These are phyloP conservation scores for Cutaneotrichosporon mucoides DNA, from an alignment of 1,284 basidiomycete genomes.

Conservation along the genomic window DNA sequence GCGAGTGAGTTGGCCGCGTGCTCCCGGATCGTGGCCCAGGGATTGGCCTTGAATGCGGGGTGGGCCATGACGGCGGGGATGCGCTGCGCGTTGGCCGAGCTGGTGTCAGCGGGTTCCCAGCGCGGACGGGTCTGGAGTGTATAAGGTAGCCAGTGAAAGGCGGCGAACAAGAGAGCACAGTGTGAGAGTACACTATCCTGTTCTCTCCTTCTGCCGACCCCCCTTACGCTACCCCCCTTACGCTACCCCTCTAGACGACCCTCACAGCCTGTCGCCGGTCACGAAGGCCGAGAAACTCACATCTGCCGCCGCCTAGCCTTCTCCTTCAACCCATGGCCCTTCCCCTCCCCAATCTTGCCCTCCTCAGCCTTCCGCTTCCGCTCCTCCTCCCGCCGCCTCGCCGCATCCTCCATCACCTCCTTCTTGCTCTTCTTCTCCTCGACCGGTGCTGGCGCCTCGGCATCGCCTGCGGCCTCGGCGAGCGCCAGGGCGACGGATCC, in stretches of 20 bases:
- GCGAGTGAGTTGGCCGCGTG: conserved; percentile 45
- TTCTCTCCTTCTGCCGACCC: no score
- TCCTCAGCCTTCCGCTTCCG: conserved; percentile 18
- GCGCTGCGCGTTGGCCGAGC: conserved; percentile 32
- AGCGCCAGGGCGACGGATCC: conserved; percentile 34
- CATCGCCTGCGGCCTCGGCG: conserved; percentile 15
- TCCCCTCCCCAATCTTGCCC: conserved; percentile 43
- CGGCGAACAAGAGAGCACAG: no score
- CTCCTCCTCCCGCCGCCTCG: conserved; percentile 10
- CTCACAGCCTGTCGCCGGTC: no score
- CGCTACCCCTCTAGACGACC: no score
- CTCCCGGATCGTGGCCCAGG: conserved; percentile 47
- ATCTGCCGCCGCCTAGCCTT: conserved; percentile 42
- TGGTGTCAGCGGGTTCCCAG: conserved; percentile 13
- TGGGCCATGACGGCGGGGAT: conserved; percentile 45
- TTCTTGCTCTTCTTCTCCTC: conserved; percentile 8
- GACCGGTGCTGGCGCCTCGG: background rate
- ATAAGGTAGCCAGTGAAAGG: no score
- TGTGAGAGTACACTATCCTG: no score
- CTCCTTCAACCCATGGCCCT: conserved; percentile 41
- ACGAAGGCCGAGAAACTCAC: conserved; percentile 25
- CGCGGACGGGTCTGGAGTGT: no score
- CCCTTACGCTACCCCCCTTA: no score
- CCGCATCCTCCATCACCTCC: conserved; percentile 12
- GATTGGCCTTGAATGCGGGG: conserved; percentile 44